phyloP scores from a whole-genome alignment of 2,329 filamentous ascomycete genomes.

The Penicillium crustosum region DNA sequence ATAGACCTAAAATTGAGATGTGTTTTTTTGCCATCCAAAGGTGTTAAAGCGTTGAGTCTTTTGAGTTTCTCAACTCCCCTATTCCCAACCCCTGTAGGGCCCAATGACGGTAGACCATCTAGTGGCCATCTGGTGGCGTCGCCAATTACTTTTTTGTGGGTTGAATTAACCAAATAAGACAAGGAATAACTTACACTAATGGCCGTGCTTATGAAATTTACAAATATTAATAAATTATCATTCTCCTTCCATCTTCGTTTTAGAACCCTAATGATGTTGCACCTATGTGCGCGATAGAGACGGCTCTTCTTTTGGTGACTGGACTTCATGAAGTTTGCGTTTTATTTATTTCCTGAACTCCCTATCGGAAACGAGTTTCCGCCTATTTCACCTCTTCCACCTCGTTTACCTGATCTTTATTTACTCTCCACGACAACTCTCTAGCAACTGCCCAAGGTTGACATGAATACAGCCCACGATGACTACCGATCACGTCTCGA shows the following conservation, averaged over 20 bases:
- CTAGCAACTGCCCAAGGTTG: not conserved
- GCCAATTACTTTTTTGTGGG: not conserved
- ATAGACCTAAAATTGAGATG: too few relatives aligned
- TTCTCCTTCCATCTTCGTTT: not conserved
- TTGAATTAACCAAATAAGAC: not conserved
- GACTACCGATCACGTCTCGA: constrained; percentile 15
- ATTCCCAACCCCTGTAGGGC: not conserved
- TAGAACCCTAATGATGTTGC: not conserved
- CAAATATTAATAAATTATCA: not conserved
- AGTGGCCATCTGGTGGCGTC: not conserved
- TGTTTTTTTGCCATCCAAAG: not conserved
- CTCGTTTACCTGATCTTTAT: not conserved
- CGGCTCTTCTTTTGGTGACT: constrained; percentile 4
- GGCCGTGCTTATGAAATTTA: not conserved
- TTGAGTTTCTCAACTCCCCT: not conserved
- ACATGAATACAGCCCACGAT: constrained; percentile 13
- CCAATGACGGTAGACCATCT: not conserved
- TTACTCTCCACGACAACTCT: not conserved
- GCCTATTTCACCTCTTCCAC: not conserved
- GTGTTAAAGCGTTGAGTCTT: too few relatives aligned
- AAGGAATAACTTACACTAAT: not conserved
- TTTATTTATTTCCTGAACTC: not conserved
- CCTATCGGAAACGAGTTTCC: not conserved
- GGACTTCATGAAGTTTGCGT: not conserved
- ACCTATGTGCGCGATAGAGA: not conserved